phyloP scores from a whole-genome alignment of 116 monocot species.

The Dioscorea cayenensis region DNA sequence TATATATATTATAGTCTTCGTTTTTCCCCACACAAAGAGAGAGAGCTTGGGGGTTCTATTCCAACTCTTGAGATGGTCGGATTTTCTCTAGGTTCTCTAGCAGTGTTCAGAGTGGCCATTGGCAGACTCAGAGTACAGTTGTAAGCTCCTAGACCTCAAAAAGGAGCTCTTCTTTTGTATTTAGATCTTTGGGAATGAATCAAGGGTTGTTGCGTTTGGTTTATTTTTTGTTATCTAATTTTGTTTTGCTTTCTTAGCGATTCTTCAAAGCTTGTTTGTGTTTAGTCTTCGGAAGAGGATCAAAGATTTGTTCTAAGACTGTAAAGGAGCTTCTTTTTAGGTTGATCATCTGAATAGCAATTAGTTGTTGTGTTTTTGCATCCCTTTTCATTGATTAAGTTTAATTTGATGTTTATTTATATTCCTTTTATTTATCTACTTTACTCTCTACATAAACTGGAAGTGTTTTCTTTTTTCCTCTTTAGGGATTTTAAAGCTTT shows the following conservation, averaged over 20 bases:
- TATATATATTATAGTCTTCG: not conserved
- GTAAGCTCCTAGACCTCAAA: constrained; percentile 27
- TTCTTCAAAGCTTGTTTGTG: not conserved
- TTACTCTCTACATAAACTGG: not conserved
- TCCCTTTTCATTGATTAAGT: not conserved
- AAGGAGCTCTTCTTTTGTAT: not conserved
- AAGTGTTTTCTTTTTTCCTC: not conserved
- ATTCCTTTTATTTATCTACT: not conserved
- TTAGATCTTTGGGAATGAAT: not conserved
- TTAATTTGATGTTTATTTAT: not conserved
- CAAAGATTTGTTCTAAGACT: no score
- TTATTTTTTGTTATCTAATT: not conserved
- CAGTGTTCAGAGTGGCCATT: constrained; percentile 37
- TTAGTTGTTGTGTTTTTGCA: not conserved
- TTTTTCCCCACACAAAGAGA: not conserved
- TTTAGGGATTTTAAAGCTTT: no score
- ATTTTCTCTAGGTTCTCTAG: constrained; percentile 56
- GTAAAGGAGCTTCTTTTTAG: not conserved
- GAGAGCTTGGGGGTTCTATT: not conserved
- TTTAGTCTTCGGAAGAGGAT: not conserved
- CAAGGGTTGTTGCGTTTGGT: not conserved
- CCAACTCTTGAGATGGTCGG: constrained; percentile 45
- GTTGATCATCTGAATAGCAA: not conserved
- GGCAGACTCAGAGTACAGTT: constrained; percentile 47
- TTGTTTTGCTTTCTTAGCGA: not conserved